A percentile compares a stretch with the other conserved stretches of the same genome.
These are phyloP conservation scores for Malus hybrid DNA, from an alignment of 331 rosid species.

Conservation along the genomic window DNA sequence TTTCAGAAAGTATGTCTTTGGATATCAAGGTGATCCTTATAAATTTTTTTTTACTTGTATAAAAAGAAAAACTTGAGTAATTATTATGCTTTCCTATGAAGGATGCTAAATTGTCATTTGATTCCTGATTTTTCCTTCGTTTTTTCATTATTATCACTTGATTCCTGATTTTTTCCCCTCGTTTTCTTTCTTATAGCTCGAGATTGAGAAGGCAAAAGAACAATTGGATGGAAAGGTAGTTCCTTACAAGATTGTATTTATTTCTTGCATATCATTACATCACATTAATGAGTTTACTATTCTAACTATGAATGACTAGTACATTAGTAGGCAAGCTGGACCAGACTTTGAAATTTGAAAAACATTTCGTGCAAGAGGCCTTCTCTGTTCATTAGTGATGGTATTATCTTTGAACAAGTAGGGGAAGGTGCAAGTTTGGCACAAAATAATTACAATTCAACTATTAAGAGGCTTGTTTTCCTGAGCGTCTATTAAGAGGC, in stretches of 20 bases:
- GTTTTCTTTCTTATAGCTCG: slow-evolving; percentile 37
- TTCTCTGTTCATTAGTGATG: neutral
- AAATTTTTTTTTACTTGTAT: slow-evolving; percentile 5
- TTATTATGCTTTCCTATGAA: neutral
- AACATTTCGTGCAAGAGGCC: neutral
- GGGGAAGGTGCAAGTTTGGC: neutral
- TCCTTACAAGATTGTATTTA: neutral
- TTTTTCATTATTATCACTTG: neutral
- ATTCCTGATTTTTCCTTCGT: neutral
- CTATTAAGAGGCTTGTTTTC: neutral
- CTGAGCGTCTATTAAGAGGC: neutral
- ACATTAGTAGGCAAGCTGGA: neutral
- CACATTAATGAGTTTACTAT: neutral
- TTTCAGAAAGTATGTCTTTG: slow-evolving; percentile 62
- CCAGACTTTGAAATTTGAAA: neutral
- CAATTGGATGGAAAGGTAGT: slow-evolving; percentile 76
- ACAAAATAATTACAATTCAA: neutral
- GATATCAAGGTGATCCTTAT: slow-evolving; percentile 63
- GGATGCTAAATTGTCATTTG: slow-evolving; percentile 7
- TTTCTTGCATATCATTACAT: slow-evolving; percentile 7
- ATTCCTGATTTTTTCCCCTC: neutral
- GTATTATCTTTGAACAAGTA: neutral
- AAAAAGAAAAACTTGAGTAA: neutral
- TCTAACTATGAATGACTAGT: neutral
- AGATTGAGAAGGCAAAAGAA: slow-evolving; percentile 69